Evolutionary conservation across 805 yeast species (phyloP).

Genomic region (Metschnikowia drakensbergensis): DNA sequence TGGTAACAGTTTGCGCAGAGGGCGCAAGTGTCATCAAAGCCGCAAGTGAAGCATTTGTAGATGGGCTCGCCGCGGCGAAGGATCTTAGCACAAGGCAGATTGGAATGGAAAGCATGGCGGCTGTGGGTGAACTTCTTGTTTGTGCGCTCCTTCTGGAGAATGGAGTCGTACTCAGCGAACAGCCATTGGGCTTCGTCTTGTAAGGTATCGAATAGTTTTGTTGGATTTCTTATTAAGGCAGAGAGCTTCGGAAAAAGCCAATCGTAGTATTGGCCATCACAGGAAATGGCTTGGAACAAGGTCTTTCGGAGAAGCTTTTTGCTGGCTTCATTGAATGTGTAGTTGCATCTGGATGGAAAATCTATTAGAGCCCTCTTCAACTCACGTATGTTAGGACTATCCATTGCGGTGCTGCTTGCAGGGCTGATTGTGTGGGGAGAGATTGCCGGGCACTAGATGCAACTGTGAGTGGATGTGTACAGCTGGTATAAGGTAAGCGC

Average conservation of each 20-base stretch:
- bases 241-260: constrained; percentile 37
- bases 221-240: constrained; percentile 2
- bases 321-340: constrained; percentile 26
- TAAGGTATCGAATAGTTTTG: constrained; percentile 8
- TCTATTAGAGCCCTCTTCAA: constrained; percentile 32
- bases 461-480: background rate
- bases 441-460: background rate
- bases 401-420: constrained; percentile 1
- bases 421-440: background rate
- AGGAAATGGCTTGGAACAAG: constrained; percentile 42
- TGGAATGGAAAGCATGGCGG: constrained; percentile 47
- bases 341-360: constrained; percentile 34
- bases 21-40: constrained; percentile 79
- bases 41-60: constrained; percentile 71
- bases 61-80: constrained; percentile 79
- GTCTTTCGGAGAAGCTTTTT: constrained; percentile 37
- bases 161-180: constrained; percentile 27
- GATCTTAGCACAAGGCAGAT: constrained; percentile 69
- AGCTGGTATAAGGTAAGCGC: background rate
- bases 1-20: constrained; percentile 75
- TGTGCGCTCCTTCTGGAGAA: constrained; percentile 10
- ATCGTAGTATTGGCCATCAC: constrained; percentile 36
- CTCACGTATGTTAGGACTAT: constrained; percentile 5
- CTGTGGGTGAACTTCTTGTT: constrained; percentile 22
- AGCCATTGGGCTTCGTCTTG: constrained; percentile 32